phyloP scores from a whole-genome alignment of 768 basidiomycete species.

The Leccinum obscurum region DNA sequence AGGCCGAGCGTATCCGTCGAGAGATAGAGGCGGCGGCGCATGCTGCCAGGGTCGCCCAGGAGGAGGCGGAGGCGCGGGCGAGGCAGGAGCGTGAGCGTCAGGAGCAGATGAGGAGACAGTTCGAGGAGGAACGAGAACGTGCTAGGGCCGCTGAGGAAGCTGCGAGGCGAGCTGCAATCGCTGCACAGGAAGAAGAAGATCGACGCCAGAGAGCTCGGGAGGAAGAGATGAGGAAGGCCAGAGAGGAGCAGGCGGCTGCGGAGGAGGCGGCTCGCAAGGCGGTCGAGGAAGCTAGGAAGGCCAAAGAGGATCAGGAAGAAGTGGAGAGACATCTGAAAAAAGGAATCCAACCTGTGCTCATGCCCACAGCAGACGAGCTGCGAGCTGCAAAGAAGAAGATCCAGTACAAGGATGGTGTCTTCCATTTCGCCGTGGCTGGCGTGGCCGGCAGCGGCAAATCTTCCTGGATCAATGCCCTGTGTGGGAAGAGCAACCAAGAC shows the following conservation, averaged over 20 bases:
- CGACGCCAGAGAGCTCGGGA: constrained; percentile 24
- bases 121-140: constrained; percentile 25
- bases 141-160: constrained; percentile 23
- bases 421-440: constrained; percentile 34
- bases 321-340: constrained; percentile 26
- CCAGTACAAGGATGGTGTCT: constrained; percentile 29
- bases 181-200: constrained; percentile 26
- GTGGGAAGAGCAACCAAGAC: constrained; percentile 30
- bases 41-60: constrained; percentile 25
- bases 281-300: constrained; percentile 24
- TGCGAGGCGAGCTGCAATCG: constrained; percentile 21
- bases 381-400: constrained; percentile 25
- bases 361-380: constrained; percentile 30
- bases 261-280: constrained; percentile 27
- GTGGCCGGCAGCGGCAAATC: constrained; percentile 34
- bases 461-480: constrained; percentile 34
- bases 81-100: constrained; percentile 26
- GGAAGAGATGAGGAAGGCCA: constrained; percentile 18
- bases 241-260: constrained; percentile 21
- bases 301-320: constrained; percentile 20
- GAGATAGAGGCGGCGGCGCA: constrained; percentile 21
- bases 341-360: constrained; percentile 32
- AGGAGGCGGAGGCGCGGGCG: constrained; percentile 26
- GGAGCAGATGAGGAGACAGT: constrained; percentile 15
- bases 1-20: constrained; percentile 25